These are phyloP conservation scores for Leccinum longicurvipes DNA, from an alignment of 768 basidiomycete genomes.

Conservation along the genomic window DNA sequence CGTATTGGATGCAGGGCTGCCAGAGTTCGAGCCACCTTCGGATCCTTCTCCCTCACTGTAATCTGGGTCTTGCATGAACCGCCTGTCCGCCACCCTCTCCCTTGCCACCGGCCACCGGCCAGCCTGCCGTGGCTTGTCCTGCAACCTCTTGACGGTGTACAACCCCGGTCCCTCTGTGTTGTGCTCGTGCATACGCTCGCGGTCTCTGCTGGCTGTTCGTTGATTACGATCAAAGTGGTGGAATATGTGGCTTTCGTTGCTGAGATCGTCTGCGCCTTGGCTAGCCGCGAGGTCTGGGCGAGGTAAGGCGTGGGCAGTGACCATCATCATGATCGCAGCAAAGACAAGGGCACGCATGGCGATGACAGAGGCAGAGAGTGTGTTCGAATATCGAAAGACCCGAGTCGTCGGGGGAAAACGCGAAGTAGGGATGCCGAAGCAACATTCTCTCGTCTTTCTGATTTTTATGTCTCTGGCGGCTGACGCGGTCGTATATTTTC, in stretches of 20 bases:
- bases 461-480: conserved; percentile 24
- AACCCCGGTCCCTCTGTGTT: background rate
- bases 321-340: conserved; percentile 24
- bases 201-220: conserved; percentile 18
- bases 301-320: conserved; percentile 21
- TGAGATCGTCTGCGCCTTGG: conserved; percentile 14
- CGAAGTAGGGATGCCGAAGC: background rate
- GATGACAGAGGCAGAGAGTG: conserved; percentile 15
- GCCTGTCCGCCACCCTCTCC: conserved; percentile 5
- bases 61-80: conserved; percentile 25
- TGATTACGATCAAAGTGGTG: conserved; percentile 32
- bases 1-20: conserved; percentile 10
- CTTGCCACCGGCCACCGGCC: background rate
- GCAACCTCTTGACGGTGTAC: background rate
- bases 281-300: conserved; percentile 21
- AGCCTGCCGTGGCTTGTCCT: background rate
- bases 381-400: conserved; percentile 5
- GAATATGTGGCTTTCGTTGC: conserved; percentile 22
- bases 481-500: conserved; percentile 9
- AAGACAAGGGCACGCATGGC: conserved; percentile 25
- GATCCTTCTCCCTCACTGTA: conserved; percentile 21
- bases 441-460: background rate
- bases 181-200: background rate
- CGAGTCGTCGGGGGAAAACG: background rate
- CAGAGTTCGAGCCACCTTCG: conserved; percentile 2